Conservation (phyloP, 306 rosid genomes). For the Ormosia emarginata region DNA sequence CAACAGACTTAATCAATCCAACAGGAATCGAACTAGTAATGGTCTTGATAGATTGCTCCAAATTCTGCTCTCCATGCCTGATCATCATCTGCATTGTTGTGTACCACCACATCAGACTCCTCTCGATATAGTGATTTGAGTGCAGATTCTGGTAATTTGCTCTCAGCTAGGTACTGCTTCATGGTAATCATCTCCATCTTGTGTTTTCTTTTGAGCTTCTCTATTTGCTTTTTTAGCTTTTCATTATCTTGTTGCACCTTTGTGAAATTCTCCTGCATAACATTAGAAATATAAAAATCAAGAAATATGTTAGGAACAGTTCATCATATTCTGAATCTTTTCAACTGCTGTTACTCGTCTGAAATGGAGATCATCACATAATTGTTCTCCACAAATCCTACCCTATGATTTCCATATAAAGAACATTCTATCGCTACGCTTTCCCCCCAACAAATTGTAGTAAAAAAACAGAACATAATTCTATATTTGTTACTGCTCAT, state of each 20-base stretch:
- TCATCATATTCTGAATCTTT: not conserved
- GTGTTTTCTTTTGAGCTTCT: constrained; percentile 81
- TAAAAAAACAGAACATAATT: not conserved
- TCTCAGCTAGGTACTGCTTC: constrained; percentile 91
- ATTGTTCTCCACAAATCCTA: not conserved
- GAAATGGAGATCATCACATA: not conserved
- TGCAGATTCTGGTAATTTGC: constrained; percentile 86
- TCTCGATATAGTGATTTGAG: constrained; percentile 57
- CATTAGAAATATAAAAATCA: not conserved
- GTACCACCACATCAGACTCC: constrained; percentile 44
- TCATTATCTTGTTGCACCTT: constrained; percentile 68
- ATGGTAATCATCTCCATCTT: constrained; percentile 92
- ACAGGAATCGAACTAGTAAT: constrained; percentile 38
- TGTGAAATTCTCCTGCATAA: constrained; percentile 60
- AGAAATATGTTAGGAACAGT: not conserved
- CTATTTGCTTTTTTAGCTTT: constrained; percentile 76
- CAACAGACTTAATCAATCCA: not conserved
- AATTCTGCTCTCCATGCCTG: constrained; percentile 95
- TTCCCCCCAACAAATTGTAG: not conserved
- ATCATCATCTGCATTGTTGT: constrained; percentile 60
- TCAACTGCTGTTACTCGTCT: not conserved
- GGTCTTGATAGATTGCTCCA: constrained; percentile 95
- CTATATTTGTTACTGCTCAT: not conserved
- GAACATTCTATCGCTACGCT: not conserved
- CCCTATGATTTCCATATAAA: not conserved